Evolutionary conservation across 2,329 filamentous ascomycete genomes (phyloP).

Genomic region (Aspergillus caelatus): DNA sequence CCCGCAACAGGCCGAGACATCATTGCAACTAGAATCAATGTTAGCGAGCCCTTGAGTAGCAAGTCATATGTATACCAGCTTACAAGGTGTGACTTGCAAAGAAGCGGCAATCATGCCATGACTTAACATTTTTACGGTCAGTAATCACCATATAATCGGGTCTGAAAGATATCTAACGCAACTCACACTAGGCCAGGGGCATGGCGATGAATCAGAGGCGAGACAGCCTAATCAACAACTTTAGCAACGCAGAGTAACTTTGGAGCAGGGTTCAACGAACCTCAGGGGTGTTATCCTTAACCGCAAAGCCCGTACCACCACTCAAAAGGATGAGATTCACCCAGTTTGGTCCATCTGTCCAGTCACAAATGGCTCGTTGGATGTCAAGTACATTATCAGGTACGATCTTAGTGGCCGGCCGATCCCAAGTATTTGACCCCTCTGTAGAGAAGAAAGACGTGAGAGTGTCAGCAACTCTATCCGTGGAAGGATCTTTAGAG

Average conservation of each 20-base stretch:
- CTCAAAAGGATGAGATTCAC: slow-evolving; percentile 82
- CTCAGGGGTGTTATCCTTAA: slow-evolving; percentile 85
- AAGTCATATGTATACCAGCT: slow-evolving; percentile 39
- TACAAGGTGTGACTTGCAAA: slow-evolving; percentile 84
- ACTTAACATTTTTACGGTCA: slow-evolving; percentile 41
- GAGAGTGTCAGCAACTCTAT: slow-evolving; percentile 70
- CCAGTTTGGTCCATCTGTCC: slow-evolving; percentile 68
- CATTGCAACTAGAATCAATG: slow-evolving; percentile 71
- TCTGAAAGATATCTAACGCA: not conserved
- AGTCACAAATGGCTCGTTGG: slow-evolving; percentile 70
- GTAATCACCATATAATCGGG: slow-evolving; percentile 9
- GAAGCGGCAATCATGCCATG: slow-evolving; percentile 92
- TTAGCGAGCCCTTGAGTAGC: slow-evolving; percentile 26
- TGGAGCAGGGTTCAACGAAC: slow-evolving; percentile 48
- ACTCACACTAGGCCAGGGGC: slow-evolving; percentile 80
- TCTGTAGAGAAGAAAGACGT: slow-evolving; percentile 69
- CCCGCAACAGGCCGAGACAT: slow-evolving; percentile 96
- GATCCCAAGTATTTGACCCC: slow-evolving; percentile 71
- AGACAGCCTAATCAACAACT: slow-evolving; percentile 65
- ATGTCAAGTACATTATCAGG: slow-evolving; percentile 75
- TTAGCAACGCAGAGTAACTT: slow-evolving; percentile 16
- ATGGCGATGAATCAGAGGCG: slow-evolving; percentile 76
- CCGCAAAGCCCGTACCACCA: slow-evolving; percentile 90
- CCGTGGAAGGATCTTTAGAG: slow-evolving; percentile 73
- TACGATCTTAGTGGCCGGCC: slow-evolving; percentile 73